Percentiles rank a stretch among this genome's conserved stretches.
Conservation (phyloP, 139 green algal genomes). For the Mesotaenium endlicherianum region DNA sequence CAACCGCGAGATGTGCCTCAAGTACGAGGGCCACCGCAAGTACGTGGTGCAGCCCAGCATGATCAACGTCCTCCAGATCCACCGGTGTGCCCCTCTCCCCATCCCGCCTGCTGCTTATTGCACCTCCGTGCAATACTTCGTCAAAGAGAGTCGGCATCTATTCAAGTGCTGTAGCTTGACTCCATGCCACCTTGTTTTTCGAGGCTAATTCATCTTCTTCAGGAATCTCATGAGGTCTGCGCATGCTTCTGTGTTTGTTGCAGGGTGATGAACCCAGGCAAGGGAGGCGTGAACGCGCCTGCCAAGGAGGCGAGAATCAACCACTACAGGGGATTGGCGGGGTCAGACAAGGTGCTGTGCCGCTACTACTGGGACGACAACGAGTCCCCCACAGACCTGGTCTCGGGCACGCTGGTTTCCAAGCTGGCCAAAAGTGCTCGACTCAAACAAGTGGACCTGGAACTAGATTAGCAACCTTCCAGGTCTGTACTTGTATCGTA, state of each 20-base stretch:
- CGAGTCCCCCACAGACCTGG: neutral
- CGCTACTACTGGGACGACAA: neutral
- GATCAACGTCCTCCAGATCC: constrained; percentile 5
- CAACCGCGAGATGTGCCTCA: constrained; percentile 12
- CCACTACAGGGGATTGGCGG: constrained; percentile 10
- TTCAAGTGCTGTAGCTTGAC: neutral
- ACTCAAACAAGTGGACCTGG: too few relatives aligned
- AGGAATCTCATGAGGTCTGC: neutral
- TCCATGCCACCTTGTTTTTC: too few relatives aligned
- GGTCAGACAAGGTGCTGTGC: neutral
- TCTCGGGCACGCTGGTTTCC: neutral
- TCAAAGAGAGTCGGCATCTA: neutral
- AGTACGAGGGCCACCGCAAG: constrained; percentile 22
- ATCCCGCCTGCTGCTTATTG: neutral
- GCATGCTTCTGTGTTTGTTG: neutral
- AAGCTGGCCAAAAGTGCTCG: neutral
- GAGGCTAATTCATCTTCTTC: neutral
- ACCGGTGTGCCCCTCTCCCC: neutral
- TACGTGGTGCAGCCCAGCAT: neutral
- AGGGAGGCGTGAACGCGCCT: neutral
- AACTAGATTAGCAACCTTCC: too few relatives aligned
- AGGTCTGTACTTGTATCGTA: too few relatives aligned
- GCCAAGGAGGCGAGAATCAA: neutral
- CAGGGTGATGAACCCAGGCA: neutral
- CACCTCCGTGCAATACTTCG: neutral